Conservation (phyloP, 305 asterid genomes). For the Fraxinus nigra region DNA sequence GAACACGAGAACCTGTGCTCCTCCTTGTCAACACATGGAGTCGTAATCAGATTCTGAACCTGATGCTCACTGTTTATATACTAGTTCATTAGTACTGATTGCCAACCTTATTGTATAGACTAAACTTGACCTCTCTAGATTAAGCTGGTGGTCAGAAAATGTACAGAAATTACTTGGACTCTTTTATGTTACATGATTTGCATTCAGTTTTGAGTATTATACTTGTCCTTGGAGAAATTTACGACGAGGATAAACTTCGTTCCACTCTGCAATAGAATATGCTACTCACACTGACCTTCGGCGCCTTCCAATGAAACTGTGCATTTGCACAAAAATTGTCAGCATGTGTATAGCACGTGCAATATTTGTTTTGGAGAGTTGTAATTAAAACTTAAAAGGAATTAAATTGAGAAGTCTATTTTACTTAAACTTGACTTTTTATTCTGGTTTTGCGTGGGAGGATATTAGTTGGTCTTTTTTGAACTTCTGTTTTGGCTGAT, state of each 20-base stretch:
- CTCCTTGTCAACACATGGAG: not conserved
- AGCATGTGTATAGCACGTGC: too few species aligned
- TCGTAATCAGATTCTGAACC: not conserved
- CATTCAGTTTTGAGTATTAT: not conserved
- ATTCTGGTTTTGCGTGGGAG: too few species aligned
- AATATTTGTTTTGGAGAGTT: too few species aligned
- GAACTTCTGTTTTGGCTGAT: too few species aligned
- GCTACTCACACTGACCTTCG: not conserved
- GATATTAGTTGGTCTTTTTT: too few species aligned
- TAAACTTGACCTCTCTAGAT: not conserved
- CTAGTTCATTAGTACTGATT: not conserved
- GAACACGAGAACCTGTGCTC: not conserved
- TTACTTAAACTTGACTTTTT: too few species aligned
- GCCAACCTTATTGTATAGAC: not conserved
- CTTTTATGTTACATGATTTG: not conserved
- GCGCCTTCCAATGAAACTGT: not conserved
- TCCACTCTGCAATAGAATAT: not conserved
- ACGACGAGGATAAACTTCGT: not conserved
- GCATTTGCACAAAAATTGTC: too few species aligned
- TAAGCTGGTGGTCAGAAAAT: not conserved
- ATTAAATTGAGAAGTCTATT: too few species aligned
- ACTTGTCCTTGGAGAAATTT: not conserved
- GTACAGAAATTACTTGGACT: not conserved
- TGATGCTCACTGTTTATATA: not conserved
- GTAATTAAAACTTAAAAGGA: too few species aligned